phyloP scores from a whole-genome alignment of 2,329 filamentous ascomycete species.

The Claviceps pusilla region DNA sequence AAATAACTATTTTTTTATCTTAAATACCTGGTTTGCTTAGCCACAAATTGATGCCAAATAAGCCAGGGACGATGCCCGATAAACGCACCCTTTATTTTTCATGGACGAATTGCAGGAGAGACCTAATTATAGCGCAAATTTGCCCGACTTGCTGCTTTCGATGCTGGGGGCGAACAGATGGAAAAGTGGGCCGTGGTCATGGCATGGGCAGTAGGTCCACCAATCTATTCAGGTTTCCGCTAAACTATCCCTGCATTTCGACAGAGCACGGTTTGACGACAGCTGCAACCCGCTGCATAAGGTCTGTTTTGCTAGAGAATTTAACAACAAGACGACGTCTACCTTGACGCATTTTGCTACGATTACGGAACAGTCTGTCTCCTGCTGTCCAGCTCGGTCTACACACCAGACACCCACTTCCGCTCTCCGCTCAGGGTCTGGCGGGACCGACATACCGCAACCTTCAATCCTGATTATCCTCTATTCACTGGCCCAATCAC shows the following conservation, averaged over 20 bases:
- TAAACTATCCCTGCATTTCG: not conserved
- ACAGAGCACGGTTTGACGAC: not conserved
- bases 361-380: not conserved
- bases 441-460: not conserved
- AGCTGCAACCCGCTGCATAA: not conserved
- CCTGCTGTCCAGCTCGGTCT: not conserved
- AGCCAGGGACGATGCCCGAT: too few relatives aligned
- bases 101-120: too few relatives aligned
- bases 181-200: not conserved
- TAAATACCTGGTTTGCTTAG: too few relatives aligned
- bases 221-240: not conserved
- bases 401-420: not conserved
- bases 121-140: too few relatives aligned
- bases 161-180: not conserved
- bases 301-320: not conserved
- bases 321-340: not conserved
- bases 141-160: not conserved
- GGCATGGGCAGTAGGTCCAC: not conserved
- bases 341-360: not conserved
- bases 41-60: too few relatives aligned
- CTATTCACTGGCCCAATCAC: not conserved
- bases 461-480: not conserved
- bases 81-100: too few relatives aligned
- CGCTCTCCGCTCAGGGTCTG: not conserved
- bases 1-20: too few relatives aligned